phyloP scores from a whole-genome alignment of 805 yeast species.

The Myxozyma sirexii region DNA sequence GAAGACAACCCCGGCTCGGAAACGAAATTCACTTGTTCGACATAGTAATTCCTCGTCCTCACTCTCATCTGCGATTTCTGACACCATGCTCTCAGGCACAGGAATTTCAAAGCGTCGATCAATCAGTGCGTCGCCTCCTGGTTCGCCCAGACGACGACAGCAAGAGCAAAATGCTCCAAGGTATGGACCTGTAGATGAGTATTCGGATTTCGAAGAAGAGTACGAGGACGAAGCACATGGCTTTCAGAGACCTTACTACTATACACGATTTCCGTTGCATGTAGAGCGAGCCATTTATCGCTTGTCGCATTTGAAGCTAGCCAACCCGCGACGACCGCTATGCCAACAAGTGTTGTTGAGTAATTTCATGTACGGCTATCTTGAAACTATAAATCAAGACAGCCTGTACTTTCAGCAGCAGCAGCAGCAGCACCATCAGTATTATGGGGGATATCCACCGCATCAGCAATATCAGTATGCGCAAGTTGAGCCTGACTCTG shows the following conservation, averaged over 20 bases:
- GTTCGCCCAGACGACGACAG: background rate
- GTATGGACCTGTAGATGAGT: background rate
- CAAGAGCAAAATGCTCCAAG: background rate
- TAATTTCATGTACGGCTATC: constrained; percentile 96
- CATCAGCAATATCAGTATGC: constrained; percentile 6
- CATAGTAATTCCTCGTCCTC: constrained; percentile 21
- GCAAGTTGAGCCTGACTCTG: background rate
- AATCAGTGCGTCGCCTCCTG: constrained; percentile 10
- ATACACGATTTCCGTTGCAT: constrained; percentile 78
- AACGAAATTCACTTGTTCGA: background rate
- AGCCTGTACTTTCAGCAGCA: constrained; percentile 13
- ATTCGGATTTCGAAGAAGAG: background rate
- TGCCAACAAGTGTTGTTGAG: constrained; percentile 90
- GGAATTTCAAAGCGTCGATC: constrained; percentile 7
- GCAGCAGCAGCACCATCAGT: constrained; percentile 27
- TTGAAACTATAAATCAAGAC: constrained; percentile 88
- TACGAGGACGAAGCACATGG: background rate
- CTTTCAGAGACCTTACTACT: constrained; percentile 22
- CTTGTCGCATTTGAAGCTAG: constrained; percentile 86
- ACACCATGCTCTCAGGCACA: constrained; percentile 3
- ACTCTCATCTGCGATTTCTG: constrained; percentile 13
- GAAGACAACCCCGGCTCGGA: background rate
- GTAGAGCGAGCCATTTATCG: constrained; percentile 95
- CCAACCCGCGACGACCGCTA: constrained; percentile 88
- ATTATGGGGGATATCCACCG: constrained; percentile 10